Evolutionary conservation across 1,139 yeast species (phyloP).

Genomic region (Pneumocystis sp.): DNA sequence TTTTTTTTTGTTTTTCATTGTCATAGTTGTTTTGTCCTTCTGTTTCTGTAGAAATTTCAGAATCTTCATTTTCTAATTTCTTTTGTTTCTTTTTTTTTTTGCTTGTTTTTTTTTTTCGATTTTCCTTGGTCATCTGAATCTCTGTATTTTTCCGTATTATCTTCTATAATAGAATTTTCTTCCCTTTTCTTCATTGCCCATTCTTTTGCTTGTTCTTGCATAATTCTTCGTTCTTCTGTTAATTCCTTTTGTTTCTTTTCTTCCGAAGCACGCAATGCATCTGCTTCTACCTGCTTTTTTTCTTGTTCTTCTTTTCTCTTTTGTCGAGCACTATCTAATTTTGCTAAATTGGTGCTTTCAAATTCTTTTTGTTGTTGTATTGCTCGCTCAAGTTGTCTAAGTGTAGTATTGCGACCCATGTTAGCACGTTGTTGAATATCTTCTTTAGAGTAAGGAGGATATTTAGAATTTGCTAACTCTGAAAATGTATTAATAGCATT

Average conservation of each 20-base stretch:
- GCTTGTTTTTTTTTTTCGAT: slow-evolving; percentile 8
- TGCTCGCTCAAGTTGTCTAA: slow-evolving; percentile 54
- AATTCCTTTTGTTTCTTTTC: slow-evolving; percentile 7
- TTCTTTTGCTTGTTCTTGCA: slow-evolving; percentile 9
- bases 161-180: background rate
- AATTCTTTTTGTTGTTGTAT: slow-evolving; percentile 58
- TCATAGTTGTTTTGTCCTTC: background rate
- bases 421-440: slow-evolving; percentile 75
- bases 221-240: slow-evolving; percentile 8
- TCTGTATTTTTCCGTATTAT: background rate
- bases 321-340: slow-evolving; percentile 49
- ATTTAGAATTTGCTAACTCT: slow-evolving; percentile 41
- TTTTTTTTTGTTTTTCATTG: background rate
- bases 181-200: slow-evolving; percentile 7
- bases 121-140: slow-evolving; percentile 4
- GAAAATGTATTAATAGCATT: slow-evolving; percentile 49
- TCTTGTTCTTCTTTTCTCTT: slow-evolving; percentile 10
- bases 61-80: background rate
- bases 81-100: slow-evolving; percentile 2
- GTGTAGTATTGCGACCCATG: slow-evolving; percentile 64
- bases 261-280: slow-evolving; percentile 7
- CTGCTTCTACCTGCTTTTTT: slow-evolving; percentile 5
- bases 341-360: slow-evolving; percentile 43
- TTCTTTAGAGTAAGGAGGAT: slow-evolving; percentile 60
- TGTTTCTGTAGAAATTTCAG: background rate